Base-by-base conservation (phyloP, 2,329 filamentous ascomycete genomes). In the Apiospora malaysiana region DNA sequence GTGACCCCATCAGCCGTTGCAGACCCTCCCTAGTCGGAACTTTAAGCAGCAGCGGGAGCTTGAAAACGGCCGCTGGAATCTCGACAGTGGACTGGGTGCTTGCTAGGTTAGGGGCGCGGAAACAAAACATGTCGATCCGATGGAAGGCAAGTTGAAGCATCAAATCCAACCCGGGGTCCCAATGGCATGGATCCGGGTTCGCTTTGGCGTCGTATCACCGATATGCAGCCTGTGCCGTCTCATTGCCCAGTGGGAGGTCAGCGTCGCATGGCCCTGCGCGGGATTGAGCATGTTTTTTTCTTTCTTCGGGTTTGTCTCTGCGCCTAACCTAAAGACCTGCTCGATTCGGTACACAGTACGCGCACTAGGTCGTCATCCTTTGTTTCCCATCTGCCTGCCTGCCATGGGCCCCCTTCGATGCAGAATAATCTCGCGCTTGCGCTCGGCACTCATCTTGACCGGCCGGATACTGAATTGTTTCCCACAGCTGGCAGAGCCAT, bases 161-260 rank as follows among this genome's bases (percentile, higher is more conserved):
- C 43, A 59, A 59, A 46, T 16, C 43, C 32, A 59, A 32, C 14
- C 27, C 4, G 51, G 18, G 9, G 56, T 63, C 56, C 56, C 56
- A 63, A 63, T n/a, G 32, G 12, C 56, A 63, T 63, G 56, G 56
- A 63, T 63, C 56, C n/a, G 56, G 56, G 56, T 63, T 63, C 5
- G 16, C 42, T 18, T 45, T 45, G 10, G 42, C 2, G 42, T 40
- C 10, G 37, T 40, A 40, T 40, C n/a, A 16, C 27, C 21, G 51
- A 18, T 21, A 18, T 56, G 49, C 49, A 32, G 32, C 51, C 10
- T 8, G 32, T 37, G 51, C 51, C 51, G 27, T 21, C 51, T 4
- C 51, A 59, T 21, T 27, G 27, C 27, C 23, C 49, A 51, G 10
- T 14, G 23, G 42, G 18, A 40, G 27, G 56, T 63, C 32, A 40